Conservation (phyloP, 306 rosid genomes). For the Sechiopsis laciniata region DNA sequence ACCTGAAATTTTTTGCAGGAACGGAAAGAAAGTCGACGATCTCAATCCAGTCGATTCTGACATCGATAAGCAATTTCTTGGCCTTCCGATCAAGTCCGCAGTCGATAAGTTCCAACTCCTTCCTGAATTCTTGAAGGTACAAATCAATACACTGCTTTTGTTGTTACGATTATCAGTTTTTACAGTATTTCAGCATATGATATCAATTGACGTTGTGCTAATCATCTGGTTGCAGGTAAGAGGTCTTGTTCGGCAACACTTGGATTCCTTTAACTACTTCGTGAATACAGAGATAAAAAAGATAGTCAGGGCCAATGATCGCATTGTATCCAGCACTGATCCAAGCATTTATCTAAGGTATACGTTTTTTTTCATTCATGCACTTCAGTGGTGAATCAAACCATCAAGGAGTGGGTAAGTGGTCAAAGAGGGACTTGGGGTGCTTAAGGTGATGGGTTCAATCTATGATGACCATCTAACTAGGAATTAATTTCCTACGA, state of each 20-base stretch:
- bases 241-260: conserved; percentile 87
- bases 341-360: conserved; percentile 56
- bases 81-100: conserved; percentile 71
- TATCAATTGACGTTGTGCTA: neutral
- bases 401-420: no score
- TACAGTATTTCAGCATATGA: neutral
- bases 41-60: conserved; percentile 19
- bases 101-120: conserved; percentile 77
- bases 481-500: no score
- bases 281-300: conserved; percentile 60
- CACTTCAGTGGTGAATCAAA: neutral
- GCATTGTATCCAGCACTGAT: conserved; percentile 31
- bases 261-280: conserved; percentile 88
- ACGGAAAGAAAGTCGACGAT: conserved; percentile 23
- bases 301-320: conserved; percentile 62
- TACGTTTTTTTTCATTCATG: neutral
- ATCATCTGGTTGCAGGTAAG: conserved; percentile 40
- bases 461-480: no score
- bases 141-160: neutral
- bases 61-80: conserved; percentile 53
- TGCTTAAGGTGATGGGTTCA: no score
- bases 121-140: conserved; percentile 83
- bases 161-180: neutral
- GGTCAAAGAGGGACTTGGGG: no score
- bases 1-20: conserved; percentile 2